Conservation (phyloP, 768 basidiomycete genomes). For the Termitomyces sp. region DNA sequence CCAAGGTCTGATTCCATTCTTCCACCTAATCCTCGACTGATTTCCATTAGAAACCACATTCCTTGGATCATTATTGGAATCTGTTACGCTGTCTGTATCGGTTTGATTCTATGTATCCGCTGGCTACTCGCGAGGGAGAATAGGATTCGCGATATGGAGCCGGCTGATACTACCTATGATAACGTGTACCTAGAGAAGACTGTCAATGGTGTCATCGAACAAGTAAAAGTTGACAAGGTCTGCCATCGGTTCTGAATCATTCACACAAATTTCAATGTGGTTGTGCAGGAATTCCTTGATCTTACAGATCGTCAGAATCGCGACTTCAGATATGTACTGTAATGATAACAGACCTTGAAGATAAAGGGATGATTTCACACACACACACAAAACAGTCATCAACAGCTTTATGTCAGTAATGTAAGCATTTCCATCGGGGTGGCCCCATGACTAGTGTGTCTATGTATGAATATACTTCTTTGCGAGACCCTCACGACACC, state of each 20-base stretch:
- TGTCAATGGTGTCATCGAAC: constrained; percentile 47
- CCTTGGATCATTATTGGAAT: constrained; percentile 76
- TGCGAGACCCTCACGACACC: no score
- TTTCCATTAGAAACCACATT: constrained; percentile 48
- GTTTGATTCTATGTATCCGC: constrained; percentile 44
- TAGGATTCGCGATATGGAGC: constrained; percentile 54
- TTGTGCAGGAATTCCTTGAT: constrained; percentile 59
- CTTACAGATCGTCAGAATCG: constrained; percentile 69
- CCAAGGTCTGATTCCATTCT: constrained; percentile 42
- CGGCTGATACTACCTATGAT: constrained; percentile 47
- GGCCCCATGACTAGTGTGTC: no score
- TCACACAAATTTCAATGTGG: neutral
- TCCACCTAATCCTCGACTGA: neutral
- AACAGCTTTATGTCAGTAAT: neutral
- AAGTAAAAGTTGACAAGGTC: constrained; percentile 66
- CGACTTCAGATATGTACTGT: constrained; percentile 71
- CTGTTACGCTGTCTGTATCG: constrained; percentile 53
- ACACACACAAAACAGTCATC: no score
- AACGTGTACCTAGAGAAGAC: constrained; percentile 55
- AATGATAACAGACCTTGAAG: no score
- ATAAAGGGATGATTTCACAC: no score
- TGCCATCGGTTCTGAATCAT: constrained; percentile 9
- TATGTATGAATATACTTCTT: no score
- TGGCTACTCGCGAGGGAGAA: constrained; percentile 55
- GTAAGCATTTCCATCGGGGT: no score